Evolutionary conservation across 768 basidiomycete species (phyloP).

Genomic region (Amylocystis lapponica): DNA sequence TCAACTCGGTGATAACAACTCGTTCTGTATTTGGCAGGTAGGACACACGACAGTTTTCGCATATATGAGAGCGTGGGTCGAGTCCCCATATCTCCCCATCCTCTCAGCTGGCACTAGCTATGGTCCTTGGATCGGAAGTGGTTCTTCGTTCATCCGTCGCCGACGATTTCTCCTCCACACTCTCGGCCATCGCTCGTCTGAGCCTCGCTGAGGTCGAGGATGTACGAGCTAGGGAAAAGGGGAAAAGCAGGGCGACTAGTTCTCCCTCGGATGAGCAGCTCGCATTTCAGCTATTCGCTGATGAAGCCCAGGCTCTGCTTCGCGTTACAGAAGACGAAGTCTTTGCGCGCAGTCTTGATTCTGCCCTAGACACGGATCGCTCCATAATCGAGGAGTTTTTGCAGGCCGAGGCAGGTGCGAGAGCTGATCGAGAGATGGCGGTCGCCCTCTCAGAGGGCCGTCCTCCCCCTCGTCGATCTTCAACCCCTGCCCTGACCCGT

Average conservation of each 20-base stretch:
- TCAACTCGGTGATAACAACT: too few relatives aligned
- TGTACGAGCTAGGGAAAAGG: conserved; percentile 7
- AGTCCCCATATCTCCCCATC: too few relatives aligned
- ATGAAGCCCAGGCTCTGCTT: conserved; percentile 19
- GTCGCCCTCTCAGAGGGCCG: conserved; percentile 12
- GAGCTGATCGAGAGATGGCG: conserved; percentile 14
- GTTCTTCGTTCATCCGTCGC: background rate
- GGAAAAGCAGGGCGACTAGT: conserved; percentile 8
- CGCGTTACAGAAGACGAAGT: conserved; percentile 11
- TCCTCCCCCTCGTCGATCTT: background rate
- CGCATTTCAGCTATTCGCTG: conserved; percentile 22
- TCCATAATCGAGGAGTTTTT: conserved; percentile 13
- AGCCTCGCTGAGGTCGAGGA: conserved; percentile 3
- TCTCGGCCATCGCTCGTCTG: background rate
- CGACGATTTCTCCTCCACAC: background rate
- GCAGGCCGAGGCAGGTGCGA: conserved; percentile 10
- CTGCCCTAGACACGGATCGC: conserved; percentile 16
- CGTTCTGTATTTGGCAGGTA: too few relatives aligned
- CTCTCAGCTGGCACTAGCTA: too few relatives aligned
- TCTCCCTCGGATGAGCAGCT: conserved; percentile 21
- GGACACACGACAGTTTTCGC: too few relatives aligned
- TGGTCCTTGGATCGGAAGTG: too few relatives aligned
- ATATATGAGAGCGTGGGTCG: too few relatives aligned
- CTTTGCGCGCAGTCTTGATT: conserved; percentile 20
- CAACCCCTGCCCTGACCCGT: too few relatives aligned